Percentiles rank a stretch among this genome's conserved stretches.
Conservation (phyloP, 1,284 basidiomycete genomes). For the Macrocystidia cucumis region DNA sequence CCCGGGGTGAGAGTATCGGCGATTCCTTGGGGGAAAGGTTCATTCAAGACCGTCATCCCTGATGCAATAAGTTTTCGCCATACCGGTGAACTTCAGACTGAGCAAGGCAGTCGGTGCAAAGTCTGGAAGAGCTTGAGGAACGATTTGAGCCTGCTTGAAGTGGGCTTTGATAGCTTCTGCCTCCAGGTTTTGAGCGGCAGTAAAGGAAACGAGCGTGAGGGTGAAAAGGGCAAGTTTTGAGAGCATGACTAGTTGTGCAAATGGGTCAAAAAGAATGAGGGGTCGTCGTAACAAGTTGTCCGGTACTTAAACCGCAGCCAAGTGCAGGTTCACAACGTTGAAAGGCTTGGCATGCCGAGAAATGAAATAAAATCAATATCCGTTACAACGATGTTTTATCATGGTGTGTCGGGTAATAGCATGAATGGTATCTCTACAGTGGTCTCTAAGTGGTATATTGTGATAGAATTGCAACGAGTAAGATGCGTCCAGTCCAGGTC, state of each 20-base stretch:
- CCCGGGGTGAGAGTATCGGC: slow-evolving; percentile 47
- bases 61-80: slow-evolving; percentile 3
- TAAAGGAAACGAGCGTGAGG: slow-evolving; percentile 31
- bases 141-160: slow-evolving; percentile 48
- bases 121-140: slow-evolving; percentile 45
- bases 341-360: too few relatives aligned
- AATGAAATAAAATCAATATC: too few relatives aligned
- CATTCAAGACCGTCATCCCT: too few relatives aligned
- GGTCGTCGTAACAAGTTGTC: too few relatives aligned
- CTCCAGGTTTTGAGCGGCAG: slow-evolving; percentile 34
- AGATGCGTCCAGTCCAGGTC: too few relatives aligned
- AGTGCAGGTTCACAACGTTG: too few relatives aligned
- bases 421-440: too few relatives aligned
- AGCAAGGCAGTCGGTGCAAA: slow-evolving; percentile 55
- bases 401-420: too few relatives aligned
- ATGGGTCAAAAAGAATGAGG: slow-evolving; percentile 7
- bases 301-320: too few relatives aligned
- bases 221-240: slow-evolving; percentile 23
- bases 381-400: too few relatives aligned
- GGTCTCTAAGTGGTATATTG: too few relatives aligned
- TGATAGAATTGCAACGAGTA: too few relatives aligned
- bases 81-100: slow-evolving; percentile 39
- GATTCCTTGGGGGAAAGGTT: not conserved
- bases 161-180: slow-evolving; percentile 53
- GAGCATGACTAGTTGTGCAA: slow-evolving; percentile 21